Evolutionary conservation across 2,329 filamentous ascomycete genomes (phyloP), one percentile per base, ranked within the genome.

Genomic region (Rutstroemia sp.): DNA sequence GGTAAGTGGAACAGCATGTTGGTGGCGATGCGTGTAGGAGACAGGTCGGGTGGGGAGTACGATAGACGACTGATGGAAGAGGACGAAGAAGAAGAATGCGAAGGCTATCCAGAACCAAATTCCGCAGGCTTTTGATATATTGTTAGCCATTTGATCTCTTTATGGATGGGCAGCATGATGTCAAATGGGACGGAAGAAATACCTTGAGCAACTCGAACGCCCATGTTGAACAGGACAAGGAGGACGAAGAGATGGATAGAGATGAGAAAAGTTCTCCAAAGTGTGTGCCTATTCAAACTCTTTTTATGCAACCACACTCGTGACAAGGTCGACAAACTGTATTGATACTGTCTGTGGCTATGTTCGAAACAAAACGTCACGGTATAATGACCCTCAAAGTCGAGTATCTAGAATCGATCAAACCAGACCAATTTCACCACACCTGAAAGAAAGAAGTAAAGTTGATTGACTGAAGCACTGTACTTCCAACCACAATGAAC

Each of bases 81-180:
- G 34, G 30, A 65, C 60, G 50, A 65, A 54, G 44, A 63, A 21
- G 55, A 65, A 65, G 48, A 65, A 65, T 17, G 54, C 48, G 34
- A 64, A 60, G 44, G 64, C 61, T 27, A 65, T 54, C 64, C 64
- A 65, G 59, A 65, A 65, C 64, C 65, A 67, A 38, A 65, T 53
- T 2, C 63, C 61, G 47, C 60, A 63, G 6, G 65, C 64, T 65
- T 45, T 23, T 23, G 30, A 38, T n/a, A 37, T 6, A 2, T 52
- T 48, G 53, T 55, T 19, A 44, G 34, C 10, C 6, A 14, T 25
- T 3, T 42, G 27, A 12, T 16, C 2, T 48, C 7, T 25, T 27
- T 19, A 9, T 4, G 17, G 21, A 21, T 7, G 2, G 17, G 39
- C 6, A 42, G 21, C 7, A 12, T 17, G 41, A 21, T 19, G 23